Evolutionary conservation across 2,329 filamentous ascomycete species (phyloP).

Genomic region (Lanzia echinophila): DNA sequence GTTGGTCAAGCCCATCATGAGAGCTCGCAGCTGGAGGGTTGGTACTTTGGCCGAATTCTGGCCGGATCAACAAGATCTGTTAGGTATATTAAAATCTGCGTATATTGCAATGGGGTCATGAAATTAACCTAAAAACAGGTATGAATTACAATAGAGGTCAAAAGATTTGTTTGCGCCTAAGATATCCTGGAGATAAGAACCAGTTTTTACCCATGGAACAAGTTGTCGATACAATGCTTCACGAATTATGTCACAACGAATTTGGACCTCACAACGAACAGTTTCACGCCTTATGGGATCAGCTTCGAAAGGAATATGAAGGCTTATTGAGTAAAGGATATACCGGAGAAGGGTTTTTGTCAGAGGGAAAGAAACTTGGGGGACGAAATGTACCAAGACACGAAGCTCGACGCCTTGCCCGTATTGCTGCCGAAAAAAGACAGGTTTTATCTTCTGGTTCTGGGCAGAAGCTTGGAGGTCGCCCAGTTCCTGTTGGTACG

Average conservation of each 20-base stretch:
- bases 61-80: conserved; percentile 63
- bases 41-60: conserved; percentile 78
- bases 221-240: conserved; percentile 84
- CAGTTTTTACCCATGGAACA: conserved; percentile 77
- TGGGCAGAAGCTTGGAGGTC: conserved; percentile 67
- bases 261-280: conserved; percentile 75
- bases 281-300: conserved; percentile 84
- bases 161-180: conserved; percentile 75
- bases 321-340: conserved; percentile 73
- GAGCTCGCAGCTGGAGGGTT: conserved; percentile 75
- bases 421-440: conserved; percentile 67
- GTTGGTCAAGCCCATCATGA: conserved; percentile 91
- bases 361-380: conserved; percentile 67
- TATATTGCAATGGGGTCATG: not conserved
- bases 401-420: conserved; percentile 69
- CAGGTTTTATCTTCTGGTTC: conserved; percentile 51
- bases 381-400: conserved; percentile 57
- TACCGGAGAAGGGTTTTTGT: conserved; percentile 83
- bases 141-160: conserved; percentile 72
- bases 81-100: conserved; percentile 46
- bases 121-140: conserved; percentile 36
- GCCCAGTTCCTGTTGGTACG: conserved; percentile 46
- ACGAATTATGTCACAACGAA: conserved; percentile 86
- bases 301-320: conserved; percentile 79
- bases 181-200: conserved; percentile 64